Percentiles rank a stretch among this genome's conserved stretches.
Evolutionary conservation across 148 eudicot genomes (phyloP).

Genomic region (Silene conica): DNA sequence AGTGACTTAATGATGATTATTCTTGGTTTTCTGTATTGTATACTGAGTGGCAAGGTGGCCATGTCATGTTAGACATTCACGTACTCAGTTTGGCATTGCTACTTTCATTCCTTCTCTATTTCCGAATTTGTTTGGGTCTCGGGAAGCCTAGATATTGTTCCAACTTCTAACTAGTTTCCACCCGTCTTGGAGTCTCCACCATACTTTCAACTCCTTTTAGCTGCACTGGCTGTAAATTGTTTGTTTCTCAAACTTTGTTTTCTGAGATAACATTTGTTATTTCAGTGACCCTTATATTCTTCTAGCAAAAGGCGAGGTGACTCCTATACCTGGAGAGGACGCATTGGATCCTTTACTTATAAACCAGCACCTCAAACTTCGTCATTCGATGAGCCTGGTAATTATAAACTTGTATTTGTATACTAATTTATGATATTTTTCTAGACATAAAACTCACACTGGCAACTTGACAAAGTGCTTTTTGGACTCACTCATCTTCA

Average conservation of each 20-base stretch:
- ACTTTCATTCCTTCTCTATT: not conserved
- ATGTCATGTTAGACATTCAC: not conserved
- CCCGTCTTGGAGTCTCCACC: not conserved
- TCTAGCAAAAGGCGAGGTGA: constrained; percentile 17
- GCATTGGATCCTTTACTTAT: constrained; percentile 24
- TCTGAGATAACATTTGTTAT: not conserved
- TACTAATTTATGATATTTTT: not conserved
- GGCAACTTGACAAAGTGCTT: not conserved
- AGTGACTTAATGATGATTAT: not conserved
- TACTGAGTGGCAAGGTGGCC: not conserved
- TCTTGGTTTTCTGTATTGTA: not conserved
- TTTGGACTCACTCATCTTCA: not conserved
- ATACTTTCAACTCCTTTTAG: not conserved
- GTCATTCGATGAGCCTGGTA: constrained; percentile 31
- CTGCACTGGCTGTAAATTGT: not conserved
- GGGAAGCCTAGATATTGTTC: not conserved
- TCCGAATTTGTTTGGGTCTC: not conserved
- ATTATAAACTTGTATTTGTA: not conserved
- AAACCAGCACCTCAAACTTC: constrained; percentile 27
- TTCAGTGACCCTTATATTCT: constrained; percentile 34
- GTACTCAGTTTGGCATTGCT: constrained; percentile 1
- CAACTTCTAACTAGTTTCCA: not conserved
- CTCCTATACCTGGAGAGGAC: constrained; percentile 9
- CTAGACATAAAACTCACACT: not conserved
- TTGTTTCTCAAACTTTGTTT: constrained; percentile 13